Percentiles rank a stretch among this genome's conserved stretches.
Conservation (phyloP, 495 filamentous ascomycete species). For the Achaetomiella virescens region DNA sequence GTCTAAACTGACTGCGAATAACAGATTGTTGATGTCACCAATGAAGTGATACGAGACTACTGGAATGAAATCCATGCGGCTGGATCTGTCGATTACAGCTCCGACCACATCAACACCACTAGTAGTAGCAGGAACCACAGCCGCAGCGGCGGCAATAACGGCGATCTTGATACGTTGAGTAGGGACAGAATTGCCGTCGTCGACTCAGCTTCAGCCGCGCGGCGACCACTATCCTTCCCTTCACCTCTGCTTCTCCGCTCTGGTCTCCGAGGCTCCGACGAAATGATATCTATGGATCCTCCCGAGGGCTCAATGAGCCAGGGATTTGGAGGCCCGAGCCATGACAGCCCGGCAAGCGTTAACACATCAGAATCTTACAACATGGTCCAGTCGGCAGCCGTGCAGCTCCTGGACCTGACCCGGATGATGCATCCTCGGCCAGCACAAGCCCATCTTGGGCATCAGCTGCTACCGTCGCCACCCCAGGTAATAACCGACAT, state of each 20-base stretch:
- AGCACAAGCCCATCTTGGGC: neutral
- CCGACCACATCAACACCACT: neutral
- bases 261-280: neutral
- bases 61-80: neutral
- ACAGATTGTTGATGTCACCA: neutral
- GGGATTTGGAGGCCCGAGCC: no score
- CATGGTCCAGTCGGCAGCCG: neutral
- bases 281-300: neutral
- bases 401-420: neutral
- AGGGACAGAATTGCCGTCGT: neutral
- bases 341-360: neutral
- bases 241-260: neutral
- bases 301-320: neutral
- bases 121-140: neutral
- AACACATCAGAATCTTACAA: neutral
- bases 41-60: slow-evolving; percentile 3
- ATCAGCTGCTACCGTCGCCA: neutral
- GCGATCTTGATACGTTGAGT: no score
- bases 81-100: neutral
- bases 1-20: neutral
- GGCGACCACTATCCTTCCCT: neutral
- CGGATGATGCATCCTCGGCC: neutral
- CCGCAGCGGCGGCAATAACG: neutral
- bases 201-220: neutral
- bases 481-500: neutral